A percentile compares a stretch with the other conserved stretches of the same genome.
These are phyloP conservation scores for Lachancea cidri DNA, from an alignment of 805 yeast species.

Conservation along the genomic window DNA sequence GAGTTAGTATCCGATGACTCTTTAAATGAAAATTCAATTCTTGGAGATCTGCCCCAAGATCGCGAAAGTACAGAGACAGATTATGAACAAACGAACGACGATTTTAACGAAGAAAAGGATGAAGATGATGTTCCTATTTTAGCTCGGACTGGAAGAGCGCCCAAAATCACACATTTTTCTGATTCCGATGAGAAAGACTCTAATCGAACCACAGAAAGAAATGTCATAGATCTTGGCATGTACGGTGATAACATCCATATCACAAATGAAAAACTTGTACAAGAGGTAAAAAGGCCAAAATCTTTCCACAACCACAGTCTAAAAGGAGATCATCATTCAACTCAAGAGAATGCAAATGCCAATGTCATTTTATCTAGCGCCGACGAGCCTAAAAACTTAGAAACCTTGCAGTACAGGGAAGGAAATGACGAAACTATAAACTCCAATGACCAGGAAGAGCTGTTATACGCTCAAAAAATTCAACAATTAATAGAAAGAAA, in stretches of 20 bases:
- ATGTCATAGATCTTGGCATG: constrained; percentile 25
- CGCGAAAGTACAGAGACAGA: constrained; percentile 20
- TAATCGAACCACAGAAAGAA: too few species aligned
- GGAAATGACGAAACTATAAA: too few species aligned
- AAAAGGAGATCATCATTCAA: too few species aligned
- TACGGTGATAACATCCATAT: constrained; percentile 23
- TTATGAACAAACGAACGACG: constrained; percentile 17
- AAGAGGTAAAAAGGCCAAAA: background rate
- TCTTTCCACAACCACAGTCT: background rate
- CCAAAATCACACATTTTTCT: background rate
- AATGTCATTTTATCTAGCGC: too few species aligned
- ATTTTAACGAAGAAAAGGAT: constrained; percentile 7
- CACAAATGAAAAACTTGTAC: background rate
- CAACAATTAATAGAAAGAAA: constrained; percentile 20
- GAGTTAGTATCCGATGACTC: background rate
- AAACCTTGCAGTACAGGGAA: too few species aligned
- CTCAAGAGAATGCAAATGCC: too few species aligned
- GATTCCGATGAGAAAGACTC: constrained; percentile 9
- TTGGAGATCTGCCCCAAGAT: constrained; percentile 11
- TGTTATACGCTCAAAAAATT: constrained; percentile 17
- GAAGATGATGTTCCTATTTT: constrained; percentile 8
- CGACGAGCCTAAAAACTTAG: too few species aligned
- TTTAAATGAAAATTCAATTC: background rate
- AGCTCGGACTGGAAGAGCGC: background rate
- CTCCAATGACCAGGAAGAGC: constrained; percentile 22